Conservation (phyloP, 1,284 basidiomycete genomes). For the Moesziomyces antarcticus region DNA sequence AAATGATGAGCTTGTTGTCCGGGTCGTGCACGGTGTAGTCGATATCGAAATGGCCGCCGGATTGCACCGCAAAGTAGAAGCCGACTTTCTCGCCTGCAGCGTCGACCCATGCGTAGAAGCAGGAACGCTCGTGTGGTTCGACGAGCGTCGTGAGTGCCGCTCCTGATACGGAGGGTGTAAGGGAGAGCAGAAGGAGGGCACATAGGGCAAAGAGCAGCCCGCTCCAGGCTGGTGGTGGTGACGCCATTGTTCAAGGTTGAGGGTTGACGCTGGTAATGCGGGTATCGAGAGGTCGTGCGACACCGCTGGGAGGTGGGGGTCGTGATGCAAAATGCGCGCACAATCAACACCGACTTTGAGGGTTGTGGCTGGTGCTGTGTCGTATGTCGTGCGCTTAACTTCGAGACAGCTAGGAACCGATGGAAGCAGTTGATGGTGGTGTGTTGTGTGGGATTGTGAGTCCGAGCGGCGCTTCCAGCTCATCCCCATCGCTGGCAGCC, state of each 20-base stretch:
- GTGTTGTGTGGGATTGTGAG: neutral
- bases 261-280: no score
- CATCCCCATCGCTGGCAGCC: neutral
- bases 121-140: conserved; percentile 84
- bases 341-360: no score
- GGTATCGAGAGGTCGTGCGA: no score
- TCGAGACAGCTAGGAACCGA: no score
- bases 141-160: conserved; percentile 89
- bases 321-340: no score
- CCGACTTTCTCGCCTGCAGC: conserved; percentile 90
- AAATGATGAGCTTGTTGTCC: conserved; percentile 83
- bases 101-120: conserved; percentile 98
- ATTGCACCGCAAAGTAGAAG: conserved; percentile 82
- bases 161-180: conserved; percentile 1
- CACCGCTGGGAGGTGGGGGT: no score
- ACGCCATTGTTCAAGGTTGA: no score
- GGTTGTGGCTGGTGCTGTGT: no score
- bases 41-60: conserved; percentile 95
- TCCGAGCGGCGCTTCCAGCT: conserved; percentile 17
- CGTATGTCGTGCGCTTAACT: no score
- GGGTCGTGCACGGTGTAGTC: conserved; percentile 94
- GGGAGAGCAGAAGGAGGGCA: conserved; percentile 3
- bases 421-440: neutral
- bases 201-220: conserved; percentile 1
- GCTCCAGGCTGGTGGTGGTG: no score